These are phyloP conservation scores for Trichoderma pleuroti DNA, from an alignment of 2,329 filamentous ascomycete species.

Conservation along the genomic window DNA sequence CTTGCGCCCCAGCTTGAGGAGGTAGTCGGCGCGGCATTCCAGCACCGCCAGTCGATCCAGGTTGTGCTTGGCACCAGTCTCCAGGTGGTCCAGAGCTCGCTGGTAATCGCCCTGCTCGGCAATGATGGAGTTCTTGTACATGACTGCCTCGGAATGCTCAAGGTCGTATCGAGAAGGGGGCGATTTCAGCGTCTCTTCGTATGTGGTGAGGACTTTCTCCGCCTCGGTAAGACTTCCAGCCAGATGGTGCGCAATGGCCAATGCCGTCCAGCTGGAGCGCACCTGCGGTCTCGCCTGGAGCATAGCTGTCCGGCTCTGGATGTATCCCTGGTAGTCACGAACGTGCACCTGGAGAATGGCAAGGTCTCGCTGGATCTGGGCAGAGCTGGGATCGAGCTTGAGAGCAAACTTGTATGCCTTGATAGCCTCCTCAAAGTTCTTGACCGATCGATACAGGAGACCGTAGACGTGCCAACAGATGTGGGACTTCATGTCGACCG, in stretches of 20 bases:
- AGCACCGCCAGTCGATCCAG: constrained; percentile 81
- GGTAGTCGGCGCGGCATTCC: constrained; percentile 81
- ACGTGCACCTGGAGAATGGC: constrained; percentile 94
- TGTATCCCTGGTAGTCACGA: constrained; percentile 90
- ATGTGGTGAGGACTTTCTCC: constrained; percentile 85
- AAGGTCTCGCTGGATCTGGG: constrained; percentile 90
- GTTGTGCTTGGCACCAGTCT: constrained; percentile 70
- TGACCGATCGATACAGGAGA: constrained; percentile 83
- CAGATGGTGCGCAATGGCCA: constrained; percentile 89
- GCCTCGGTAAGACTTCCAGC: constrained; percentile 81
- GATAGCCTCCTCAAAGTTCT: constrained; percentile 98
- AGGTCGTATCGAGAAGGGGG: constrained; percentile 73
- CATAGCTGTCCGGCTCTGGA: constrained; percentile 85
- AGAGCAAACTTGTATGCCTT: constrained; percentile 98
- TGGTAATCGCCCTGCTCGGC: constrained; percentile 82
- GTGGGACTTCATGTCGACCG: constrained; percentile 97
- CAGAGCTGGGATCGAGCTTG: constrained; percentile 86
- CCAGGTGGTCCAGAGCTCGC: constrained; percentile 80
- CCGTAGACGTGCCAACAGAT: constrained; percentile 99
- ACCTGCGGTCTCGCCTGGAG: constrained; percentile 76
- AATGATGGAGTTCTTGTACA: constrained; percentile 96
- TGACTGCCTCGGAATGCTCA: constrained; percentile 87
- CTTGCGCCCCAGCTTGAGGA: constrained; percentile 71
- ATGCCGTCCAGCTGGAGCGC: constrained; percentile 94
- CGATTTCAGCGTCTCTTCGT: constrained; percentile 87